phyloP scores from a whole-genome alignment of 306 rosid genomes.

The Fragaria iinumae region DNA sequence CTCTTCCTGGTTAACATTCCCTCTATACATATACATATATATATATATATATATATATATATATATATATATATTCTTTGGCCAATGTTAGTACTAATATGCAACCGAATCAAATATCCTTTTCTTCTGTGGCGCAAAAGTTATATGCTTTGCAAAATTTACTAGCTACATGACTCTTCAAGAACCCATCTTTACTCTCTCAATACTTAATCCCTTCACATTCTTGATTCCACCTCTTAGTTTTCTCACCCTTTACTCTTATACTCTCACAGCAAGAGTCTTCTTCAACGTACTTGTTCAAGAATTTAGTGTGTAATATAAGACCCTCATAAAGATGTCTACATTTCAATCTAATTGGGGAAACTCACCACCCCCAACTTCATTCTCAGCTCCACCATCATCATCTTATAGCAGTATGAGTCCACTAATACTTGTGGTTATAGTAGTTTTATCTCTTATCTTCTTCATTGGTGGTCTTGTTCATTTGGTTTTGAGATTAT shows the following conservation, averaged over 20 bases:
- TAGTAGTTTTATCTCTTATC: constrained; percentile 61
- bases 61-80: not conserved
- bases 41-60: too few species aligned
- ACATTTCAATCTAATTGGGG: constrained; percentile 16
- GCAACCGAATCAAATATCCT: not conserved
- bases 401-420: constrained; percentile 51
- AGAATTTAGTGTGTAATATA: not conserved
- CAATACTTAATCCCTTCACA: constrained; percentile 11
- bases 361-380: constrained; percentile 31
- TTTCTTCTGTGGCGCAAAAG: constrained; percentile 27
- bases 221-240: constrained; percentile 1
- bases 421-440: constrained; percentile 57
- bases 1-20: not conserved
- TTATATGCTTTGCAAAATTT: constrained; percentile 13
- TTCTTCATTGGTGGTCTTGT: constrained; percentile 64
- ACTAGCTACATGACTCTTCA: constrained; percentile 11
- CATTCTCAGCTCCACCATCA: constrained; percentile 32
- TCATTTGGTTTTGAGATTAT: constrained; percentile 61
- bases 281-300: not conserved
- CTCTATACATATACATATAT: too few species aligned
- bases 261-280: constrained; percentile 15
- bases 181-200: constrained; percentile 10
- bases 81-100: not conserved
- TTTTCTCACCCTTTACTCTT: constrained; percentile 3
- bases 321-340: constrained; percentile 30